These are phyloP conservation scores for Blumeriella jaapii DNA, from an alignment of 2,329 filamentous ascomycete species.

Conservation along the genomic window DNA sequence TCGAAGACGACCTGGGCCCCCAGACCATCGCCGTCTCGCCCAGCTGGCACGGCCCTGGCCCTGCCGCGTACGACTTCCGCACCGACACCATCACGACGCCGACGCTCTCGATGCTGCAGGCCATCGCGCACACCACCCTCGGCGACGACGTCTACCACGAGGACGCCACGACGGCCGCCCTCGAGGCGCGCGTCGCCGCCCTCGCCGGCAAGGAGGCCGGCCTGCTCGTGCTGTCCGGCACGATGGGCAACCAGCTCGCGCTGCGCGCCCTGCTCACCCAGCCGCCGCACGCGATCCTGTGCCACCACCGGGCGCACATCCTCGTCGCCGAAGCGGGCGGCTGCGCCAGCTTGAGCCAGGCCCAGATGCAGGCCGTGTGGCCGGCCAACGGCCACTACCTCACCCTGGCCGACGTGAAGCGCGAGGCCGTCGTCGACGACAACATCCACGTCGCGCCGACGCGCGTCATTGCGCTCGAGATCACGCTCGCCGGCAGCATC, in stretches of 20 bases:
- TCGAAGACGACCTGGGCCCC: too few species aligned
- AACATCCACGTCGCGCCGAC: constrained; percentile 73
- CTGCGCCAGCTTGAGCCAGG: constrained; percentile 57
- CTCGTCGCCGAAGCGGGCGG: constrained; percentile 53
- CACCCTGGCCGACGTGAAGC: constrained; percentile 50
- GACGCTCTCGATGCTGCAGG: constrained; percentile 67
- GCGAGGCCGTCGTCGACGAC: constrained; percentile 48
- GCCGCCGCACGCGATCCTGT: constrained; percentile 70
- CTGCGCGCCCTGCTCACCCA: constrained; percentile 68
- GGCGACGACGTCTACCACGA: constrained; percentile 79
- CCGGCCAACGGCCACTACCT: constrained; percentile 59
- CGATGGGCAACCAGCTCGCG: constrained; percentile 86
- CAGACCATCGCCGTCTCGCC: too few species aligned
- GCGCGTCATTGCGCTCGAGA: constrained; percentile 70
- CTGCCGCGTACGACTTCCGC: not conserved
- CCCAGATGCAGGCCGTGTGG: constrained; percentile 51
- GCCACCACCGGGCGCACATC: constrained; percentile 69
- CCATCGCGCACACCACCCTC: constrained; percentile 62
- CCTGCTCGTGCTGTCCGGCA: constrained; percentile 75
- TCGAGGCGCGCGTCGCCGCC: constrained; percentile 62
- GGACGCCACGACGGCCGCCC: constrained; percentile 62
- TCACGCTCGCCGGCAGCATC: constrained; percentile 68
- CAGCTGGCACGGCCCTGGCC: too few species aligned
- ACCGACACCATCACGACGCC: constrained; percentile 61
- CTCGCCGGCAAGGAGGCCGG: constrained; percentile 66